Percentiles rank a stretch among this genome's conserved stretches.
phyloP scores from a whole-genome alignment of 306 rosid genomes.

The Begonia loranthoides region DNA sequence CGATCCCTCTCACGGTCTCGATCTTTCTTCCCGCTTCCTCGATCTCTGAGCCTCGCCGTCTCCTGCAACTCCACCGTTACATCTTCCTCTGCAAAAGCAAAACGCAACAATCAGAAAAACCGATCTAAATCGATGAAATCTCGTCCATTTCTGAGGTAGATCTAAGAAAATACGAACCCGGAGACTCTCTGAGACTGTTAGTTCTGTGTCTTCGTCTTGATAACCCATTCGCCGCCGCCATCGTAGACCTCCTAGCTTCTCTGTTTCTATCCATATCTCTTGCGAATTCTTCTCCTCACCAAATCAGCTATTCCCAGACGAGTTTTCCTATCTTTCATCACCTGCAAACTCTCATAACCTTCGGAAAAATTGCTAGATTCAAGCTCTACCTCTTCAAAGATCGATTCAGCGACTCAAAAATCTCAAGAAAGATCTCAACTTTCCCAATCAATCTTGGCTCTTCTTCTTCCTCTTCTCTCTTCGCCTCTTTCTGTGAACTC shows the following conservation, averaged over 20 bases:
- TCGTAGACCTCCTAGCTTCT: slow-evolving; percentile 53
- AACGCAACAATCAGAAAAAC: not conserved
- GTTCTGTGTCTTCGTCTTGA: slow-evolving; percentile 64
- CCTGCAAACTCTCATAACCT: not conserved
- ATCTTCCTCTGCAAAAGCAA: slow-evolving; percentile 53
- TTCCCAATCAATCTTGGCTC: slow-evolving; percentile 1
- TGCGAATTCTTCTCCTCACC: not conserved
- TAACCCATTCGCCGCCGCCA: slow-evolving; percentile 61
- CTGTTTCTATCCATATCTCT: slow-evolving; percentile 76
- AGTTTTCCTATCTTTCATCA: not conserved
- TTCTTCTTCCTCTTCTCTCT: slow-evolving; percentile 7
- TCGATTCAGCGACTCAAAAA: too few relatives aligned
- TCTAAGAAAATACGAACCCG: slow-evolving; percentile 62
- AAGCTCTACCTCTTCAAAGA: slow-evolving; percentile 4
- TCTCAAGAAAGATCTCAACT: slow-evolving; percentile 4
- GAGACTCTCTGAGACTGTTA: slow-evolving; percentile 79
- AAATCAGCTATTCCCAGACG: slow-evolving; percentile 23
- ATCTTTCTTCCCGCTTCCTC: slow-evolving; percentile 63
- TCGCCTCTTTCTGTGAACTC: not conserved
- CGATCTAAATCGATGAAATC: slow-evolving; percentile 14
- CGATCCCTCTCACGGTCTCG: slow-evolving; percentile 69
- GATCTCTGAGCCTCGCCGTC: slow-evolving; percentile 64
- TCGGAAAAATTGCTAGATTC: not conserved
- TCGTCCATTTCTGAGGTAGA: slow-evolving; percentile 17
- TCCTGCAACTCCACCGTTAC: slow-evolving; percentile 74